These are phyloP conservation scores for Lentinula raphanica DNA, from an alignment of 768 basidiomycete species.

Conservation along the genomic window DNA sequence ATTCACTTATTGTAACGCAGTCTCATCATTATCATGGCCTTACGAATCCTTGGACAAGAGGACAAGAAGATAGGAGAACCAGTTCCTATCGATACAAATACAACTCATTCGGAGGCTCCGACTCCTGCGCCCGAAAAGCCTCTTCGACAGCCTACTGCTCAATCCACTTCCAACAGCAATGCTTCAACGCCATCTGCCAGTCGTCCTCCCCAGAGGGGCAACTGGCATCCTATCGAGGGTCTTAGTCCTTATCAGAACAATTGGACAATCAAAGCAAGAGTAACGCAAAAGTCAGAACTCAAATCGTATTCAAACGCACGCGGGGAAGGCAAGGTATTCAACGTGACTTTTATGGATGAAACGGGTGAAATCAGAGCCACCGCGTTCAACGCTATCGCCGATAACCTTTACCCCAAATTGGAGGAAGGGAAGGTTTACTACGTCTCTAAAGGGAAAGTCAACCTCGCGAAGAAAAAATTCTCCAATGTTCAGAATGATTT, in stretches of 20 bases:
- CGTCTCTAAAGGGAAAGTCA: conserved; percentile 85
- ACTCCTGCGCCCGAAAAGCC: conserved; percentile 22
- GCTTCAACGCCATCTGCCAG: conserved; percentile 14
- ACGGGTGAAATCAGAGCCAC: conserved; percentile 89
- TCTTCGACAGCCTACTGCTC: conserved; percentile 14
- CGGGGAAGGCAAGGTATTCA: conserved; percentile 95
- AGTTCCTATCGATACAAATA: conserved; percentile 29
- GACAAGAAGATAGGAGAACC: conserved; percentile 73
- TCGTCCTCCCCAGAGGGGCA: conserved; percentile 11
- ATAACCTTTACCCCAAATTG: conserved; percentile 76
- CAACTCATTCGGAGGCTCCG: conserved; percentile 22
- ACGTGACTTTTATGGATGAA: conserved; percentile 90
- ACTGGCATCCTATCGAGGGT: conserved; percentile 75
- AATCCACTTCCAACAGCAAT: conserved; percentile 9
- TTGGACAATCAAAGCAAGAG: conserved; percentile 96
- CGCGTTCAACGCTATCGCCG: conserved; percentile 82
- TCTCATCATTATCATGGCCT: conserved; percentile 72
- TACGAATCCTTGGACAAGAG: conserved; percentile 49
- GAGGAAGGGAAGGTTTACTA: conserved; percentile 92
- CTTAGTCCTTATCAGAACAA: conserved; percentile 96
- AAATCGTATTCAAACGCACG: conserved; percentile 82
- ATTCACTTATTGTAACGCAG: conserved; percentile 31
- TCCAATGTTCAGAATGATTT: conserved; percentile 88
- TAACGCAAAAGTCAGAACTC: conserved; percentile 85
- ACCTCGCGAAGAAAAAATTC: conserved; percentile 96